Evolutionary conservation across 179 eudicot genomes (phyloP), one percentile per base, ranked within the genome.

Genomic region (Pouteria campechiana): DNA sequence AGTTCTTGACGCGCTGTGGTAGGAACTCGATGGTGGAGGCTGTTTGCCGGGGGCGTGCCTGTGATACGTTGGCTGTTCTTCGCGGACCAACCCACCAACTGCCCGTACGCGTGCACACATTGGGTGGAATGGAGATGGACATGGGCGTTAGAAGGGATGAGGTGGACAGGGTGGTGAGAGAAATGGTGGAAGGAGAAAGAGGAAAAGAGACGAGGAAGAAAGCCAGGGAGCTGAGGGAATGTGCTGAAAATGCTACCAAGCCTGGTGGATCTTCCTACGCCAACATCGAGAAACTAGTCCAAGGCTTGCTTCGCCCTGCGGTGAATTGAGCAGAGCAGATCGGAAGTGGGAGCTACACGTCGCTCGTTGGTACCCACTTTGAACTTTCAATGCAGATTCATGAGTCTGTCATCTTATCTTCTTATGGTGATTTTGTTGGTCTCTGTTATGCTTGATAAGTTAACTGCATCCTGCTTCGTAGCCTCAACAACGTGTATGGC

Each of bases 81-180:
- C 6, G 60, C 60, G 9, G 52, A 54, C 21, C 60, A 54, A 22
- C 60, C 23, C 32, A 54, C 60, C 1, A 54, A 54, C 7, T 54
- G 60, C 17, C 17, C 44, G 51, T 54, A 10, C 27, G 27, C 23
- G 2, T 44, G 50, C 44, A 8, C 2, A 1, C 36, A 54, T 0
- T 54, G 60, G 44, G 60, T 16, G 52, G 60, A 3, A 0, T 54
- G 20, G 60, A 54, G 37, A 54, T 54, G 3, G 60, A 44, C 22
- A 44, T 3, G 9, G 44, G 45, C 37, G 60, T 54, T 13, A 54
- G 28, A 30, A 35, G 60, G 22, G 60, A 44, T 22, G 46, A 44
- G 37, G 60, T 54, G 10, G 60, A 54, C 19, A 32, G 24, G 31
- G 29, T 32, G 8, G 51, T 54, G 28, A 44, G 44, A 11, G 51